Evolutionary conservation across 306 rosid genomes (phyloP), one percentile per base, ranked within the genome.

Genomic region (Erythrophleum fordii): DNA sequence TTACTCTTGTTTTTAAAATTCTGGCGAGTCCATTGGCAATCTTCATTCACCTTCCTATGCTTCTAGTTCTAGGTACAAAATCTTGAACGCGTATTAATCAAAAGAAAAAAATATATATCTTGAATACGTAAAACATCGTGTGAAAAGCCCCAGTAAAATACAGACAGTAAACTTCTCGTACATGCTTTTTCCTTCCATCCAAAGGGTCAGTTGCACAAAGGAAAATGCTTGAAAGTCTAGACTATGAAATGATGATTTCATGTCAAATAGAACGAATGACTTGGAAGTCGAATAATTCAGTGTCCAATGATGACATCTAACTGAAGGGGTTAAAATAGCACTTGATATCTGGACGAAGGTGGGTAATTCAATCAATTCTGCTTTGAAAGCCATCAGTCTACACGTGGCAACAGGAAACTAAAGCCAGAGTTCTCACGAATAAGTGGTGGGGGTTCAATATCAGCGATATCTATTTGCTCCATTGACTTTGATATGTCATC

Each of bases 401-500:
- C 29, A 45, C 79, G 85, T 23, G 92, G 92, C 80, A 88, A 76
- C 87, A 88, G 77, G 85, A 88, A 88, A 84, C 88, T 86, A 84
- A 88, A 88, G 76, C 90, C 92, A 41, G 88, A 60, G 82, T 88
- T 88, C 55, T 84, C 92, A 13, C 82, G 90, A 48, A 88, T 84
- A 35, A 82, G 48, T 16, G 88, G 87, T 6, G 92, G 92, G 2
- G 90, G 85, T 28, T 88, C 92, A 55, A 88, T 58, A 44, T 88
- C 92, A 16, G 84, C 35, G 22, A 88, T 74, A 55, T 88, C 90
- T 69, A 88, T 82, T 73, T 79, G 88, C 72, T 84, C 88, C 85
- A 76, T 88, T 26, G 92, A 88, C 85, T 88, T 88, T 72, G 92
- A 84, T 82, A 88, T 62, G 87, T 88, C 92, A 80, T 88, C 92